phyloP scores from a whole-genome alignment of 2,329 filamentous ascomycete genomes.

The Botrytis hyacinthi region DNA sequence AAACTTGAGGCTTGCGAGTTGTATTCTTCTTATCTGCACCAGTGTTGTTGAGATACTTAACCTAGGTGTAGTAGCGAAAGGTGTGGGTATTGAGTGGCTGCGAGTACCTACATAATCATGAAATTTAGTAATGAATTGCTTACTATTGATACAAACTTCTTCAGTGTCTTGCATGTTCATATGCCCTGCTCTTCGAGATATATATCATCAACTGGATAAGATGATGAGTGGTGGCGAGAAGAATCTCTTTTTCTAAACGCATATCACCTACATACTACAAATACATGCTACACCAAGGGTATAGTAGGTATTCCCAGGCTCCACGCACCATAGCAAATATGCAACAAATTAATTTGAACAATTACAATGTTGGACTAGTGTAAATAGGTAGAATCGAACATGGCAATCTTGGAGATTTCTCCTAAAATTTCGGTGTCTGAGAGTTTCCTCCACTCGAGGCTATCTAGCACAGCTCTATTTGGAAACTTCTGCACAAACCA shows the following conservation, averaged over 20 bases:
- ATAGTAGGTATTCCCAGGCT: no score
- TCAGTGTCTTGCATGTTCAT: neutral
- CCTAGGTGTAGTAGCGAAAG: neutral
- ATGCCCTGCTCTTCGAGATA: neutral
- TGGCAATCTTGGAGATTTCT: neutral
- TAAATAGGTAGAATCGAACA: no score
- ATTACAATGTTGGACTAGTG: no score
- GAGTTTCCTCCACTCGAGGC: no score
- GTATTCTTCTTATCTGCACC: neutral
- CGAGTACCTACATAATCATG: neutral
- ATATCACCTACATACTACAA: no score
- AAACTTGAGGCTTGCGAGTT: neutral
- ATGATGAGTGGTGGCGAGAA: neutral
- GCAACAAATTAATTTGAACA: no score
- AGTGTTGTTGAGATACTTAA: neutral
- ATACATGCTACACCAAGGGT: no score
- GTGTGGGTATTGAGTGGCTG: neutral
- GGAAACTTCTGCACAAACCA: no score
- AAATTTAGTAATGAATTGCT: neutral
- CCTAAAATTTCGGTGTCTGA: rapidly evolving
- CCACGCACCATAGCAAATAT: no score
- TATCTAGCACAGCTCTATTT: no score
- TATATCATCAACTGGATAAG: neutral
- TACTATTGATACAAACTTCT: neutral
- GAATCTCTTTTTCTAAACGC: neutral